Percentiles rank a stretch among this genome's conserved stretches.
Evolutionary conservation across 164 flowering plant genomes (phyloP).

Genomic region (Dillenia turbinata): DNA sequence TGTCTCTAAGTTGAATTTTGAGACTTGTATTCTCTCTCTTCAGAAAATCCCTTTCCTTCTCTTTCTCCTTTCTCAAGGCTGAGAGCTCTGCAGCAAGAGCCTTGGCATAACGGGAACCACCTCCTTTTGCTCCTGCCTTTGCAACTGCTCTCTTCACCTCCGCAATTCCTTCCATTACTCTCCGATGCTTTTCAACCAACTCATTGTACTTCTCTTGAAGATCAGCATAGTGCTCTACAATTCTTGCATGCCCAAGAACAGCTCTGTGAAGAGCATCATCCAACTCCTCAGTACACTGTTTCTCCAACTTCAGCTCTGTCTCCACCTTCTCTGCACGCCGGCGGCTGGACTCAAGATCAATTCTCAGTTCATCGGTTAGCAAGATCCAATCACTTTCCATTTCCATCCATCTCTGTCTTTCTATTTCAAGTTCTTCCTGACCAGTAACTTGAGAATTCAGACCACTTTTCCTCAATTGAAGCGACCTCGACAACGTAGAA

Average conservation of each 20-base stretch:
- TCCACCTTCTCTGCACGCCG: slow-evolving; percentile 67
- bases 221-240: slow-evolving; percentile 88
- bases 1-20: slow-evolving; percentile 78
- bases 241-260: slow-evolving; percentile 74
- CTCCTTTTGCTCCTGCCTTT: slow-evolving; percentile 72
- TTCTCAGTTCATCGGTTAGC: slow-evolving; percentile 84
- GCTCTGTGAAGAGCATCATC: slow-evolving; percentile 84
- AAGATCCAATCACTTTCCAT: slow-evolving; percentile 98
- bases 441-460: slow-evolving; percentile 11
- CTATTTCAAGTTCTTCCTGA: slow-evolving; percentile 66
- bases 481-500: slow-evolving; percentile 35
- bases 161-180: slow-evolving; percentile 73
- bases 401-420: slow-evolving; percentile 88
- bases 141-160: slow-evolving; percentile 87
- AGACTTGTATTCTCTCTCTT: slow-evolving; percentile 83
- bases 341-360: slow-evolving; percentile 69
- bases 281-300: slow-evolving; percentile 71
- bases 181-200: slow-evolving; percentile 56
- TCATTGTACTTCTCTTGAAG: slow-evolving; percentile 83
- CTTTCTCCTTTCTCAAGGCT: slow-evolving; percentile 70
- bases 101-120: slow-evolving; percentile 61
- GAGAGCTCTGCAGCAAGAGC: slow-evolving; percentile 89
- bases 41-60: slow-evolving; percentile 68
- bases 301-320: slow-evolving; percentile 65
- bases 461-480: slow-evolving; percentile 42